These are phyloP conservation scores for Ganoderma leucocontextum DNA, from an alignment of 1,284 basidiomycete genomes.

Conservation along the genomic window DNA sequence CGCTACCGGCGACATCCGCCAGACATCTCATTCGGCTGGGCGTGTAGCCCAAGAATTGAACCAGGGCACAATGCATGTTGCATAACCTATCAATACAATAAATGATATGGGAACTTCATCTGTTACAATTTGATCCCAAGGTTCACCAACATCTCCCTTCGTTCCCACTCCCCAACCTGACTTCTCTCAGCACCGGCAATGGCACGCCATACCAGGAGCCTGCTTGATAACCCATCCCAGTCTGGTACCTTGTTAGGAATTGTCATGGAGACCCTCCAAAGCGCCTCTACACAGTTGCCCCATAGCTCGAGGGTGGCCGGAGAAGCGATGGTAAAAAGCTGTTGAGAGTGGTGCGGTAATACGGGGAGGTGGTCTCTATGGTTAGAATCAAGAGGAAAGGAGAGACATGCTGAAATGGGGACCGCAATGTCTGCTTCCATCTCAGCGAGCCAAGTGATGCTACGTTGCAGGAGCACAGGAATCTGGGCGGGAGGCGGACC, in stretches of 20 bases:
- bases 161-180: constrained; percentile 38
- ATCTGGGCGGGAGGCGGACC: constrained; percentile 41
- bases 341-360: constrained; percentile 48
- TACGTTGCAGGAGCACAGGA: constrained; percentile 45
- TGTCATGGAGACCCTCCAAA: constrained; percentile 67
- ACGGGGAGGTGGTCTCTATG: background rate
- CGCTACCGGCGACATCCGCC: too few species aligned
- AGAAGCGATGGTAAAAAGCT: constrained; percentile 46
- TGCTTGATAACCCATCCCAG: constrained; percentile 62
- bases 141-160: constrained; percentile 35
- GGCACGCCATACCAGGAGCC: constrained; percentile 64
- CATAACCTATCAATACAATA: background rate
- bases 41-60: too few species aligned
- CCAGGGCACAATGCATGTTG: too few species aligned
- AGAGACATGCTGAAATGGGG: constrained; percentile 15
- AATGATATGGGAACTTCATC: background rate
- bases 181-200: constrained; percentile 48
- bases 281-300: constrained; percentile 60
- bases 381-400: constrained; percentile 1
- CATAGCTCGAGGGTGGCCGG: constrained; percentile 50
- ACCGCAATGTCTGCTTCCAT: constrained; percentile 46
- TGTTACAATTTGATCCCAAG: constrained; percentile 2
- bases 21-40: too few species aligned
- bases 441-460: constrained; percentile 44
- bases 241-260: constrained; percentile 41